These are phyloP conservation scores for Microstegium vimineum DNA, from an alignment of 176 grass and related monocot species.

Conservation along the genomic window DNA sequence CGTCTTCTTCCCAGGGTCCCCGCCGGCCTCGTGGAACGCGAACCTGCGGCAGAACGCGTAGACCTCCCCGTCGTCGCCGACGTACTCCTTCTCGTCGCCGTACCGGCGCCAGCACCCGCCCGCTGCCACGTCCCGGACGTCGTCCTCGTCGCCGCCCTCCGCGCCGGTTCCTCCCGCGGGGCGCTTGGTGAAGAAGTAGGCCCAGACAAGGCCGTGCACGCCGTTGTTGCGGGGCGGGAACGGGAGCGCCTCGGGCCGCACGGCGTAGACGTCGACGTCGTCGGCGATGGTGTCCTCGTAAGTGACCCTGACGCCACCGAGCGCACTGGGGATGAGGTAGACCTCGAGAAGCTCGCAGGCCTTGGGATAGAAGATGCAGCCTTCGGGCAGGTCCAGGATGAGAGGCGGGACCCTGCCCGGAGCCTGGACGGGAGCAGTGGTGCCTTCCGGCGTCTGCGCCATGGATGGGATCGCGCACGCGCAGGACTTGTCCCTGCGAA, in stretches of 20 bases:
- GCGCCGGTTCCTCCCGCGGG: no score
- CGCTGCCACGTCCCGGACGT: neutral
- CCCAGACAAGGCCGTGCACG: no score
- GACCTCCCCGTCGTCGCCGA: neutral
- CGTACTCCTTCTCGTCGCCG: neutral
- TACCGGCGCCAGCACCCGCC: neutral
- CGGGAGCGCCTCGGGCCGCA: no score
- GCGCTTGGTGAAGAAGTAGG: neutral
- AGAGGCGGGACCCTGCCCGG: no score
- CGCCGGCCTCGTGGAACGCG: slow-evolving; percentile 9
- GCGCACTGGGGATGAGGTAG: neutral
- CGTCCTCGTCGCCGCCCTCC: no score
- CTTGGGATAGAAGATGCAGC: neutral
- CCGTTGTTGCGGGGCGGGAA: no score
- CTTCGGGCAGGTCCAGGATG: neutral
- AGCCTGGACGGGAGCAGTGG: neutral
- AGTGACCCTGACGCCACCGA: no score
- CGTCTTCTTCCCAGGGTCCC: neutral
- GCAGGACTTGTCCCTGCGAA: no score
- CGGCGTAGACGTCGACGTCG: no score
- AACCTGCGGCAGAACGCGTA: neutral
- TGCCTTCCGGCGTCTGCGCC: neutral
- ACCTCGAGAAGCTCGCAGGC: neutral
- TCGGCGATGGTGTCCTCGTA: no score
- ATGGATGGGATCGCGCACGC: neutral